Conservation (phyloP, 345 rosid genomes). For the Sapria himalayana region DNA sequence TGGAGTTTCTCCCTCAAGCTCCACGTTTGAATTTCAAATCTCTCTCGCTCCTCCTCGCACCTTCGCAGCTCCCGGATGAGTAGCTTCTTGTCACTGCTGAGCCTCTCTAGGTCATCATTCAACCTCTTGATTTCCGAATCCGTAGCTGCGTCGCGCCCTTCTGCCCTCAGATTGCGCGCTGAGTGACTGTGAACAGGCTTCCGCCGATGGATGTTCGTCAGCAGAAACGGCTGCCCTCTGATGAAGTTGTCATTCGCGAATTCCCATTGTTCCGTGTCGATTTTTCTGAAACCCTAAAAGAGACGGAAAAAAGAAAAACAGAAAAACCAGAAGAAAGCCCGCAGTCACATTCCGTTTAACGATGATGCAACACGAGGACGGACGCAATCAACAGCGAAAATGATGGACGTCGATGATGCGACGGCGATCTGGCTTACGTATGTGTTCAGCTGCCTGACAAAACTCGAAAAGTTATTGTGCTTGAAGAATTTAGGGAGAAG, state of each 20-base stretch:
- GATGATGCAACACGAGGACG: background rate
- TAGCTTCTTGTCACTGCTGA: slow-evolving; percentile 29
- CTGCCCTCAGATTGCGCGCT: slow-evolving; percentile 29
- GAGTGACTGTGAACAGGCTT: slow-evolving; percentile 96
- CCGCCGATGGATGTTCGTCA: slow-evolving; percentile 80
- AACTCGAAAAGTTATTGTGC: slow-evolving; percentile 86
- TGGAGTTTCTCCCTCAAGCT: slow-evolving; percentile 43
- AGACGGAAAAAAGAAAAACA: slow-evolving; percentile 5
- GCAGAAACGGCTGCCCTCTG: slow-evolving; percentile 43
- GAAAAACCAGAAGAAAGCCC: slow-evolving; percentile 1
- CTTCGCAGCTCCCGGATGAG: slow-evolving; percentile 32
- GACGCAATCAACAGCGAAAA: background rate
- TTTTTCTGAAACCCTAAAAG: slow-evolving; percentile 64
- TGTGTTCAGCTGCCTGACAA: slow-evolving; percentile 92
- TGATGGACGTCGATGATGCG: background rate
- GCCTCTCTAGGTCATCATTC: slow-evolving; percentile 41
- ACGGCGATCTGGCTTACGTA: slow-evolving; percentile 32
- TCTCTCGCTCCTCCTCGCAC: slow-evolving; percentile 37
- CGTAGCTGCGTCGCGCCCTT: slow-evolving; percentile 25
- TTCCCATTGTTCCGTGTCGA: slow-evolving; percentile 86
- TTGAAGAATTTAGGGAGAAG: slow-evolving; percentile 80
- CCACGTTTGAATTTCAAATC: slow-evolving; percentile 31
- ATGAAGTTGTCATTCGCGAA: slow-evolving; percentile 72
- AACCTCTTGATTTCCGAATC: slow-evolving; percentile 48
- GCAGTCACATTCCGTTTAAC: background rate